Base-by-base conservation (phyloP, 2,329 filamentous ascomycete species). In the Blastomyces parvus region DNA sequence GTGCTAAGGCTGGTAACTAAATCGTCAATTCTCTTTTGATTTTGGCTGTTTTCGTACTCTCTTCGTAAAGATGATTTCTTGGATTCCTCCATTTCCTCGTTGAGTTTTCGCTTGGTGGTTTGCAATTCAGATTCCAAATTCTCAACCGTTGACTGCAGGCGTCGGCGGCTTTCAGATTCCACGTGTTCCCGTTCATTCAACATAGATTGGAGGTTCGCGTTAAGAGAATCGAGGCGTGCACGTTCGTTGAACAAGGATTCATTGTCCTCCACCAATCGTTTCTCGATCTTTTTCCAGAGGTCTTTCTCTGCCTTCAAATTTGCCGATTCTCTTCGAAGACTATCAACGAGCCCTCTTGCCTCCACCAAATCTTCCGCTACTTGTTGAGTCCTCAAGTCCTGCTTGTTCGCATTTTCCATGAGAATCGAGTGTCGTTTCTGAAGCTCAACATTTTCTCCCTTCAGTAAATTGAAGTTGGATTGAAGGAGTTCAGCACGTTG, bases 301-400 rank as follows among this genome's bases (percentile, higher is more conserved):
- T 91, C 89, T 78, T 96, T 96, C 76, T 97, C 93, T 0, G 93
- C 92, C 74, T 96, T 96, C 42, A 97, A 83, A 71, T 97, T 97
- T 19, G 91, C 88, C 62, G 88, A 91, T 73, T 99, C 94, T 67
- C 91, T 91, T 61, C 91, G 88, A 75, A 97, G 84, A 71, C 91
- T 92, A 71, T 99, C 93, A 3, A 89, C 81, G 61, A 93, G 78
- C 40, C 88, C 88, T 73, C 87, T 88, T 5, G 89, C 87, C 73
- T 97, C 94, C 11, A 97, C 86, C 6, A 97, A 83, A 69, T 99
- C 93, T 75, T 97, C 93, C 0, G 91, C 91, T 36, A 93, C 89
- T 75, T 97, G 91, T 70, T 97, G 91, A 1, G 89, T 94, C 53
- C 87, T 87, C 56, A 96, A 82, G 69, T 99, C 95, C 72, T 96